Percentiles rank a stretch among this genome's conserved stretches.
These are phyloP conservation scores for Plantago elongata DNA, from an alignment of 257 asterid genomes.

Conservation along the genomic window DNA sequence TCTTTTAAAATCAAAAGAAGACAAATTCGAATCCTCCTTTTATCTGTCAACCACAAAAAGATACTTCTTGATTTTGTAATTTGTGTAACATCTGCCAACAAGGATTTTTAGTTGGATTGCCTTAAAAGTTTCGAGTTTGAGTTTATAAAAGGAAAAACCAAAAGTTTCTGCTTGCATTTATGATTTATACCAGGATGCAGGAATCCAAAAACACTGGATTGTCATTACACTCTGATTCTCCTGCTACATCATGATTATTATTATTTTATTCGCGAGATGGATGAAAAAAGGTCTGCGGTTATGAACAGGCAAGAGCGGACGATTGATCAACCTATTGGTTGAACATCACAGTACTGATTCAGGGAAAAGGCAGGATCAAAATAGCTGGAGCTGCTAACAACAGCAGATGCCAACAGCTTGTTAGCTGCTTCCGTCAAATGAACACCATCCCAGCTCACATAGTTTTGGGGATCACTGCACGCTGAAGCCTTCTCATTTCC, in stretches of 20 bases:
- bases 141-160: background rate
- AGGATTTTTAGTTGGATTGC: background rate
- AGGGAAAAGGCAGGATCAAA: conserved; percentile 50
- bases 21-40: background rate
- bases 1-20: background rate
- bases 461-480: conserved; percentile 58
- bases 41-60: too few relatives aligned
- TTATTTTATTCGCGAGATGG: background rate
- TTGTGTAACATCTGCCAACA: too few relatives aligned
- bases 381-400: conserved; percentile 31
- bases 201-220: background rate
- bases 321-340: conserved; percentile 35
- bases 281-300: background rate
- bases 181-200: background rate
- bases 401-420: conserved; percentile 38
- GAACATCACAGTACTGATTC: conserved; percentile 43
- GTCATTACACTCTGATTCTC: background rate
- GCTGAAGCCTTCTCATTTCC: conserved; percentile 41
- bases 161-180: background rate
- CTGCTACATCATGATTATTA: conserved; percentile 11
- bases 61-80: too few relatives aligned
- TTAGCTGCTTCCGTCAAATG: conserved; percentile 64
- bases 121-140: conserved; percentile 21
- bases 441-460: conserved; percentile 66
- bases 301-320: background rate